Conservation (phyloP, 2,329 filamentous ascomycete species). For the Paecilomyces dactylethromorphus region DNA sequence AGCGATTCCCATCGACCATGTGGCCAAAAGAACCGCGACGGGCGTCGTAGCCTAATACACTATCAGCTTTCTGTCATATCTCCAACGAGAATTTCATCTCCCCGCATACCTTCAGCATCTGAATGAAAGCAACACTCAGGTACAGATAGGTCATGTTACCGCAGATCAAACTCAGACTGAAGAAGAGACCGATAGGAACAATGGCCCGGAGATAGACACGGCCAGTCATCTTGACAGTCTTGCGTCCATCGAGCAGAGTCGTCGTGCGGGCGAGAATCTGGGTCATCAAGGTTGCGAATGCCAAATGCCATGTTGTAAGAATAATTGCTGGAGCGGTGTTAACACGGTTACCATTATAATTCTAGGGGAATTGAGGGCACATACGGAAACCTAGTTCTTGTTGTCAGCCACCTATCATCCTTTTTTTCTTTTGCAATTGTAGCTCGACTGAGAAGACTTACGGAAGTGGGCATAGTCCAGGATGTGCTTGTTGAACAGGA, state of each 20-base stretch:
- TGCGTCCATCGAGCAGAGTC: constrained; percentile 81
- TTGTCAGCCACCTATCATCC: constrained; percentile 6
- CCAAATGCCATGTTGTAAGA: constrained; percentile 91
- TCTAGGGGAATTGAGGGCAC: constrained; percentile 11
- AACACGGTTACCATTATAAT: constrained; percentile 6
- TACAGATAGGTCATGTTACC: constrained; percentile 95
- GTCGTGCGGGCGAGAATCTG: constrained; percentile 89
- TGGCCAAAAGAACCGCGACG: constrained; percentile 82
- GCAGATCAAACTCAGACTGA: constrained; percentile 92
- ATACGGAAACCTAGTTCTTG: constrained; percentile 38
- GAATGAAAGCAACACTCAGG: constrained; percentile 92
- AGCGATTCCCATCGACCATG: constrained; percentile 80
- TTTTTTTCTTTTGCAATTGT: neutral
- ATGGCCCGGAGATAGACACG: constrained; percentile 89
- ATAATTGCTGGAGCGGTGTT: constrained; percentile 43
- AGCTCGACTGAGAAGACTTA: constrained; percentile 42
- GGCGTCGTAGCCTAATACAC: constrained; percentile 73
- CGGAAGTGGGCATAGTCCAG: constrained; percentile 78
- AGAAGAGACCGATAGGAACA: constrained; percentile 90
- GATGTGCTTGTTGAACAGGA: constrained; percentile 99
- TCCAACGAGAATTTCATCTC: neutral
- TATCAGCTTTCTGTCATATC: constrained; percentile 5
- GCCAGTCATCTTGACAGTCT: constrained; percentile 95
- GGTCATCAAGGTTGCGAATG: constrained; percentile 89
- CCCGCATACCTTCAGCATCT: constrained; percentile 89